Conservation (phyloP, 805 yeast species). For the Candida nemodendra region DNA sequence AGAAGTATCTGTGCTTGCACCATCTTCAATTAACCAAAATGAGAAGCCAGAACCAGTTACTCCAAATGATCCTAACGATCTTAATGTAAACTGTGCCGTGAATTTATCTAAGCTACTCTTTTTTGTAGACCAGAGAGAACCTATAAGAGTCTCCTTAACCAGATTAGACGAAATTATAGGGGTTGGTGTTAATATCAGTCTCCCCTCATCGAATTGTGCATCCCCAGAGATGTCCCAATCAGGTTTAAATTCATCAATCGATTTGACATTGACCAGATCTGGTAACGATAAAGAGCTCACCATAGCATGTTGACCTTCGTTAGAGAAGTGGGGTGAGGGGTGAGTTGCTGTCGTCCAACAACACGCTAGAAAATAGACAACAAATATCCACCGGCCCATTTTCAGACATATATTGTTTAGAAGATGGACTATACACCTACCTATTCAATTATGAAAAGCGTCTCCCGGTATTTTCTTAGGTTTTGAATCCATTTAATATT, state of each 20-base stretch:
- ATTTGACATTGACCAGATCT: conserved; percentile 22
- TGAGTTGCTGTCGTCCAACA: too few species aligned
- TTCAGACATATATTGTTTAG: too few species aligned
- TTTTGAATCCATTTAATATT: too few species aligned
- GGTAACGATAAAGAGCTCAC: conserved; percentile 23
- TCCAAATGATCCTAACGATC: conserved; percentile 56
- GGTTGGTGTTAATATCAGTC: conserved; percentile 51
- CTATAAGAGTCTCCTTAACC: conserved; percentile 32
- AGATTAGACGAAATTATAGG: conserved; percentile 25
- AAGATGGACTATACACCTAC: too few species aligned
- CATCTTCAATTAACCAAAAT: conserved; percentile 49
- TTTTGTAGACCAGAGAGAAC: conserved; percentile 46
- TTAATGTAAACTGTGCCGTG: conserved; percentile 58
- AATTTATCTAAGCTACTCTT: conserved; percentile 29
- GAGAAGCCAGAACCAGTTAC: conserved; percentile 55
- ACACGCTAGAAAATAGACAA: too few species aligned
- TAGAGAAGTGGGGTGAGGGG: conserved; percentile 1
- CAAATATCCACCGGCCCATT: too few species aligned
- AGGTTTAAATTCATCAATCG: conserved; percentile 37
- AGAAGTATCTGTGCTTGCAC: conserved; percentile 28
- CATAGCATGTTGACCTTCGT: conserved; percentile 2
- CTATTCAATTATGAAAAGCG: too few species aligned
- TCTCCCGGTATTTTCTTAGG: too few species aligned
- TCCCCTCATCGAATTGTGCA: conserved; percentile 47
- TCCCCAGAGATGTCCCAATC: conserved; percentile 43